Evolutionary conservation across 1,284 basidiomycete genomes (phyloP).

Genomic region (Xerocomus amazonicus): DNA sequence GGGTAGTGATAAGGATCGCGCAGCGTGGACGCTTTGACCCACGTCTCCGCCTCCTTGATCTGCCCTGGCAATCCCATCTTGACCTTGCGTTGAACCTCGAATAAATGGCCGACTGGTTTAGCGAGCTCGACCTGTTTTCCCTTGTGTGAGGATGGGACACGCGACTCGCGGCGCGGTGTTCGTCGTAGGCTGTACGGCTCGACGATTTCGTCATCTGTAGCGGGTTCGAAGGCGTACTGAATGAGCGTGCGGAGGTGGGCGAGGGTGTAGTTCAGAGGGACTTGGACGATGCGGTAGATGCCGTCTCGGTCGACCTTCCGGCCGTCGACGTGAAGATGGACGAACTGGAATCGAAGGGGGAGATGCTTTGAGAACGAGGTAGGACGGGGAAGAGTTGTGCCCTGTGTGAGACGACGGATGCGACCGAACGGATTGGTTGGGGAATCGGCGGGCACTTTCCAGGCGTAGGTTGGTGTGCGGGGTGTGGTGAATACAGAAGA

Average conservation of each 20-base stretch:
- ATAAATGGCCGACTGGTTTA: conserved; percentile 44
- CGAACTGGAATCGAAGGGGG: conserved; percentile 62
- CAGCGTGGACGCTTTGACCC: conserved; percentile 52
- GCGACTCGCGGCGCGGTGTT: conserved; percentile 4
- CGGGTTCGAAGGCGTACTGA: conserved; percentile 54
- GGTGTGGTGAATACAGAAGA: conserved; percentile 26
- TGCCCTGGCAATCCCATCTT: conserved; percentile 47
- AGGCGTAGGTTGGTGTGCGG: conserved; percentile 25
- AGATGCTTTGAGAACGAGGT: conserved; percentile 53
- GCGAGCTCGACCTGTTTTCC: conserved; percentile 20
- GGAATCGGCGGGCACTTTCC: conserved; percentile 44
- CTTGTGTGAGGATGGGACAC: conserved; percentile 9
- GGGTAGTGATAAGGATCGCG: conserved; percentile 53
- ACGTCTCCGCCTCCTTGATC: conserved; percentile 49
- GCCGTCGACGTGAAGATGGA: conserved; percentile 32
- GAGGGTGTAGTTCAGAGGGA: conserved; percentile 68
- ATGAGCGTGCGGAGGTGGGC: conserved; percentile 61
- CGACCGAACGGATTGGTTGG: conserved; percentile 56
- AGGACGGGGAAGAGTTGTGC: conserved; percentile 42
- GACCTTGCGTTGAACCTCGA: conserved; percentile 52
- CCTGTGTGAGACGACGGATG: conserved; percentile 34
- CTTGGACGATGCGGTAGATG: conserved; percentile 61
- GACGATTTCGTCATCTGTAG: conserved; percentile 23
- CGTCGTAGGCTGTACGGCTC: conserved; percentile 17
- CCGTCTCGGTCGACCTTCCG: conserved; percentile 37